Evolutionary conservation across 129 eudicot genomes (phyloP).

Genomic region (Saussurea involucrata): DNA sequence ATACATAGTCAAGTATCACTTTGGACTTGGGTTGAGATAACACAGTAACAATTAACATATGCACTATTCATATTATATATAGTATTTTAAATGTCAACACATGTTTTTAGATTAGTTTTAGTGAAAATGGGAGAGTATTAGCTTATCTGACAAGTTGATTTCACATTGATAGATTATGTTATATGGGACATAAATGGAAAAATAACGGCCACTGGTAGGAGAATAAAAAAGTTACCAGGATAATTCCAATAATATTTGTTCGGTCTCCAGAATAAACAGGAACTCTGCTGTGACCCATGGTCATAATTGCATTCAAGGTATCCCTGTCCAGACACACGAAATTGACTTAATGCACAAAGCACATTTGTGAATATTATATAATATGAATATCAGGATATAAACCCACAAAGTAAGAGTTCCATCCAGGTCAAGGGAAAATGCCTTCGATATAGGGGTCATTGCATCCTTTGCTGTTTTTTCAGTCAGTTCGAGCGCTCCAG

Average conservation of each 20-base stretch:
- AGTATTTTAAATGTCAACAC: not conserved
- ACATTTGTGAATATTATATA: not conserved
- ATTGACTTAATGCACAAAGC: conserved; percentile 6
- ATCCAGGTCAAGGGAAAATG: conserved; percentile 98
- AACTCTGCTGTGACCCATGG: conserved; percentile 98
- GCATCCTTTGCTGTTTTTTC: conserved; percentile 98
- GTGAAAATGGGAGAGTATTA: not conserved
- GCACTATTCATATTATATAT: too few species aligned
- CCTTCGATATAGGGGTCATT: conserved; percentile 96
- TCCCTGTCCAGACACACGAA: conserved; percentile 57
- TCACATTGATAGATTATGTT: not conserved
- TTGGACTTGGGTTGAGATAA: too few species aligned
- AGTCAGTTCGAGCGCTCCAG: conserved; percentile 93
- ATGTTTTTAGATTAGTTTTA: not conserved
- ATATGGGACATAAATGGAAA: conserved; percentile 1
- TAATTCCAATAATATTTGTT: conserved; percentile 77
- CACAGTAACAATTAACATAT: too few species aligned
- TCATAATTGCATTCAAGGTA: conserved; percentile 87
- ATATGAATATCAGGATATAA: conserved; percentile 22
- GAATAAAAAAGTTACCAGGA: conserved; percentile 56
- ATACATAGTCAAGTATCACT: too few species aligned
- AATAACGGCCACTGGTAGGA: not conserved
- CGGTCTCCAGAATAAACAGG: conserved; percentile 76
- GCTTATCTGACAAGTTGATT: not conserved
- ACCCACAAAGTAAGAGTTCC: conserved; percentile 95